Conservation (phyloP, 495 filamentous ascomycete species). For the Astrocystis sublimbata region DNA sequence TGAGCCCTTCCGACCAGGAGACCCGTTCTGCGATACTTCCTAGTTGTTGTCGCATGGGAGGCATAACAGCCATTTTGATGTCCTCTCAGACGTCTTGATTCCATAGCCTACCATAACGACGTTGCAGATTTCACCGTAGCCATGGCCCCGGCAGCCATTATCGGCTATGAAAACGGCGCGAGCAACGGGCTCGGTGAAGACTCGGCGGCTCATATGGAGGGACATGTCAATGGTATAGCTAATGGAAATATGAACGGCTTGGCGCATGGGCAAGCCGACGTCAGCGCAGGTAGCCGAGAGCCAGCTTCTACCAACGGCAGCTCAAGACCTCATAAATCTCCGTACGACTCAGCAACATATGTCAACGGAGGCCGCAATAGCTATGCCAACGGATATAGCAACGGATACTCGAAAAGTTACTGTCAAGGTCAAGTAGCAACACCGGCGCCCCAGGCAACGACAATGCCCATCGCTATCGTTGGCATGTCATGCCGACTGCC, state of each 20-base stretch:
- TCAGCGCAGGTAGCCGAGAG: conserved; percentile 19
- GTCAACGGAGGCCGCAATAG: conserved; percentile 6
- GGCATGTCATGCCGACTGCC: conserved; percentile 57
- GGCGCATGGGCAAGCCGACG: conserved; percentile 21
- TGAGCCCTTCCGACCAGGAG: neutral
- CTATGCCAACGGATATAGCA: conserved; percentile 16
- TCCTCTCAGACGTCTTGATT: conserved; percentile 18
- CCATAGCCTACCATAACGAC: conserved; percentile 23
- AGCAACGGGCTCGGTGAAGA: conserved; percentile 29
- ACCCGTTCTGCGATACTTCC: neutral
- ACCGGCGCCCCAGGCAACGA: conserved; percentile 24
- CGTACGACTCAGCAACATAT: conserved; percentile 20
- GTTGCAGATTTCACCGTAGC: conserved; percentile 32
- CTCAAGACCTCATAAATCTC: conserved; percentile 12
- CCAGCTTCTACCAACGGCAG: conserved; percentile 22
- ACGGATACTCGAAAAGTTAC: conserved; percentile 24
- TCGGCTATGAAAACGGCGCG: conserved; percentile 39
- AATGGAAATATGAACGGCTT: conserved; percentile 42
- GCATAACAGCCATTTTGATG: conserved; percentile 16
- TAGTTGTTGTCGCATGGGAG: neutral
- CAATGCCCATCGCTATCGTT: conserved; percentile 56
- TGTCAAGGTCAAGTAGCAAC: conserved; percentile 5
- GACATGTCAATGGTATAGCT: conserved; percentile 31
- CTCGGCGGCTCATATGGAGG: conserved; percentile 31
- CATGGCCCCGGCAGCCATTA: conserved; percentile 48